phyloP scores from a whole-genome alignment of 768 basidiomycete genomes.

The Xerocomellus dryophilus region DNA sequence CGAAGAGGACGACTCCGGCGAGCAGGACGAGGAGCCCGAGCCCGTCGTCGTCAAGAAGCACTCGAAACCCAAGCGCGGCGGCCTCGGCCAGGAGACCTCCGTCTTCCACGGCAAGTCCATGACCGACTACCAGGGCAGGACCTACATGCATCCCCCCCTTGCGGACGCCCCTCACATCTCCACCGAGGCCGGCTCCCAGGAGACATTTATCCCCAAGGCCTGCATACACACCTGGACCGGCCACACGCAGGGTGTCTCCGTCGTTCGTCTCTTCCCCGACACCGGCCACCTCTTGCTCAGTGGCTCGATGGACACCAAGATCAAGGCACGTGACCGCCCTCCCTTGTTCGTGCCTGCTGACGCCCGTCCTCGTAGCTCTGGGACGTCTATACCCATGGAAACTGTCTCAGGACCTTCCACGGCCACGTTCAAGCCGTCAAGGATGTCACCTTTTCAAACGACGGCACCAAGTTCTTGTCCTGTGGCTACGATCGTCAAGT shows the following conservation, averaged over 20 bases:
- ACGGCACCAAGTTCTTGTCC: conserved; percentile 84
- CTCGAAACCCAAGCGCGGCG: conserved; percentile 74
- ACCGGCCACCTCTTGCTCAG: conserved; percentile 92
- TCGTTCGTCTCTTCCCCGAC: conserved; percentile 86
- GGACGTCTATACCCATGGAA: conserved; percentile 97
- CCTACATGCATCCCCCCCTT: conserved; percentile 92
- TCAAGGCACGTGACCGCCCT: conserved; percentile 61
- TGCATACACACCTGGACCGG: conserved; percentile 99
- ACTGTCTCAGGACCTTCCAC: conserved; percentile 94
- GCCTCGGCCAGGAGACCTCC: conserved; percentile 84
- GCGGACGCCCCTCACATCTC: conserved; percentile 85
- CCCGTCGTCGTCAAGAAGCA: conserved; percentile 60
- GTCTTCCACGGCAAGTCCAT: conserved; percentile 97
- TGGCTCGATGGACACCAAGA: conserved; percentile 97
- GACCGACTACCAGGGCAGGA: conserved; percentile 96
- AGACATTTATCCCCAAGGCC: conserved; percentile 90
- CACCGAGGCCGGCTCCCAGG: conserved; percentile 77
- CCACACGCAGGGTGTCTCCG: conserved; percentile 95
- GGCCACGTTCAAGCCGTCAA: conserved; percentile 97
- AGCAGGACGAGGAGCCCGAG: conserved; percentile 58
- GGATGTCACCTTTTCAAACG: conserved; percentile 93
- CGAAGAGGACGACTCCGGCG: conserved; percentile 45
- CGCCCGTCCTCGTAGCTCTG: conserved; percentile 62
- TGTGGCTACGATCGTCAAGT: conserved; percentile 96
- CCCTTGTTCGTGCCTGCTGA: background rate